Evolutionary conservation across 208 protist species (phyloP).

Genomic region (Zelonia costaricensis): DNA sequence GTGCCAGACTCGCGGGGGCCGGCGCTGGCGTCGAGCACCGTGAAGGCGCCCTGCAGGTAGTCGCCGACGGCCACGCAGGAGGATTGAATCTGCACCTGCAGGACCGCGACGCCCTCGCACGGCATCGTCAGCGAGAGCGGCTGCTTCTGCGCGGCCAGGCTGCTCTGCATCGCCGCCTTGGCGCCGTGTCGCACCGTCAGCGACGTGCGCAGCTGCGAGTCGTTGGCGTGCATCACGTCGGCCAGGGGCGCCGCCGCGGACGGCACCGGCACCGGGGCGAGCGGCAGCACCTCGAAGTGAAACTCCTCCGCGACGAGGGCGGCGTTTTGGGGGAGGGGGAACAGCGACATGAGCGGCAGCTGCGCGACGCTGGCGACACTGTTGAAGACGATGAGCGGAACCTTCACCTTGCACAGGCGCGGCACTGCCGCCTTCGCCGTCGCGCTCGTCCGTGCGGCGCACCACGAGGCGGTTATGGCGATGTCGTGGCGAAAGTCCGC

Average conservation of each 20-base stretch:
- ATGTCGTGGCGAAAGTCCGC: slow-evolving; percentile 22
- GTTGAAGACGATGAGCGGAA: slow-evolving; percentile 31
- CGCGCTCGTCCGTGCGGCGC: not conserved
- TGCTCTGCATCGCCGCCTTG: slow-evolving; percentile 13
- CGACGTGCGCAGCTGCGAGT: slow-evolving; percentile 30
- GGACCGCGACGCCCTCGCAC: slow-evolving; percentile 14
- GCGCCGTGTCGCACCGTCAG: slow-evolving; percentile 16
- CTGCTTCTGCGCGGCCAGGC: slow-evolving; percentile 21
- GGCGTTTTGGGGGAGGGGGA: slow-evolving; percentile 25
- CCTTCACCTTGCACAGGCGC: not conserved
- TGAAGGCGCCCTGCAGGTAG: slow-evolving; percentile 40
- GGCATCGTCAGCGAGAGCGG: slow-evolving; percentile 36
- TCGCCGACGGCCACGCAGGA: slow-evolving; percentile 40
- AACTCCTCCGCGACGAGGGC: slow-evolving; percentile 33
- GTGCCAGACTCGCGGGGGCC: not conserved
- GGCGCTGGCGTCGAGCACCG: slow-evolving; percentile 9
- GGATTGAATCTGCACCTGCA: slow-evolving; percentile 34
- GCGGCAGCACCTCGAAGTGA: slow-evolving; percentile 22
- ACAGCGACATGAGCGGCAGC: slow-evolving; percentile 34
- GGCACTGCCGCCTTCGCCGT: not conserved
- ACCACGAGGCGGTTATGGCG: slow-evolving; percentile 22
- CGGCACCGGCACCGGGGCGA: slow-evolving; percentile 33
- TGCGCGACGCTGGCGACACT: slow-evolving; percentile 15
- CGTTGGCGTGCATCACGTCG: slow-evolving; percentile 22
- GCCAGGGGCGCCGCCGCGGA: slow-evolving; percentile 33